Evolutionary conservation across 441 rosid species (phyloP).

Genomic region (Erodium chrysanthum): DNA sequence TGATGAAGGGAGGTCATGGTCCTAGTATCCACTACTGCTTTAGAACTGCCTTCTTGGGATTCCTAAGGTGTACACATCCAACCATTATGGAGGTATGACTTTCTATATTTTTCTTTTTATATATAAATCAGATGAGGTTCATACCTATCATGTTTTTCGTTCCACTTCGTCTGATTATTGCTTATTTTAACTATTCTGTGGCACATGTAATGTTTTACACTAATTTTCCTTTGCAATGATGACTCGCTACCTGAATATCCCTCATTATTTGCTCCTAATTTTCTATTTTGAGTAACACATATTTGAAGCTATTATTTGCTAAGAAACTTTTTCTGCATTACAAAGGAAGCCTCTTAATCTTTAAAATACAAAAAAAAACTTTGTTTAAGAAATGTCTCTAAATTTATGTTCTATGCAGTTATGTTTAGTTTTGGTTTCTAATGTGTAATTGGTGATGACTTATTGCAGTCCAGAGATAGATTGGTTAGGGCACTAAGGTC

Average conservation of each 20-base stretch:
- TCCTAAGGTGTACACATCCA: conserved; percentile 74
- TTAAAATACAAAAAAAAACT: background rate
- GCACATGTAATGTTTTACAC: background rate
- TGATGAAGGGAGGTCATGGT: conserved; percentile 53
- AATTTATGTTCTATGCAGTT: conserved; percentile 1
- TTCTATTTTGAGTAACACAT: background rate
- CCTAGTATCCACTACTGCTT: conserved; percentile 78
- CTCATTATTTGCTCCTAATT: background rate
- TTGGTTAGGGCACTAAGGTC: conserved; percentile 71
- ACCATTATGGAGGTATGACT: conserved; percentile 65
- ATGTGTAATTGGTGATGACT: background rate
- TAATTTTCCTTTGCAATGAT: background rate
- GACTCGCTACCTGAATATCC: background rate
- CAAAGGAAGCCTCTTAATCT: conserved; percentile 8
- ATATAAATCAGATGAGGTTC: conserved; percentile 1
- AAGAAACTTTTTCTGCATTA: background rate
- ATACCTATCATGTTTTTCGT: conserved; percentile 1
- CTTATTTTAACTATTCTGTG: background rate
- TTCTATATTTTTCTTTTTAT: conserved; percentile 10
- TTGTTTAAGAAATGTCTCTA: background rate
- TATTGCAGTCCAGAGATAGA: conserved; percentile 76
- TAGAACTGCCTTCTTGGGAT: conserved; percentile 92
- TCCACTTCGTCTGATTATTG: background rate
- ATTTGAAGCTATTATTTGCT: background rate
- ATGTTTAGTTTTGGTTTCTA: conserved; percentile 2